Percentiles rank a stretch among this genome's conserved stretches.
phyloP scores from a whole-genome alignment of 1,284 basidiomycete species.

The Puccinia hordei region DNA sequence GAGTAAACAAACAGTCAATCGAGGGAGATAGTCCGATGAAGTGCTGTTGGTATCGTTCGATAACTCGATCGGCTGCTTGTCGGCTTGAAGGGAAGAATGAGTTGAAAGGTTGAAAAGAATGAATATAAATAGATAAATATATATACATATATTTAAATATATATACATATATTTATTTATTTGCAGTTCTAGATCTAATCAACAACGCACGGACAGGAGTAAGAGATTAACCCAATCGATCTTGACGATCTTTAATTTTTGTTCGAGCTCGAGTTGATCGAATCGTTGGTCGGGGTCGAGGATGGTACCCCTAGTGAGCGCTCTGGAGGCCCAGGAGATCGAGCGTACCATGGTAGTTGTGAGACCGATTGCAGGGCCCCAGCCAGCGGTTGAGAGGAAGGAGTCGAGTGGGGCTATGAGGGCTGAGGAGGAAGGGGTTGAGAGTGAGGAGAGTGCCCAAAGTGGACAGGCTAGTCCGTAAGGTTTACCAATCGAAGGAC shows the following conservation, averaged over 20 bases:
- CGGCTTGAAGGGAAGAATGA: neutral
- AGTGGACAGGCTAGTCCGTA: conserved; percentile 39
- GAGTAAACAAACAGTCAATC: conserved; percentile 44
- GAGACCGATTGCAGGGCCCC: conserved; percentile 22
- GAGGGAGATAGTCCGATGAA: conserved; percentile 38
- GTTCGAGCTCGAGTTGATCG: conserved; percentile 42
- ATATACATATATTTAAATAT: neutral
- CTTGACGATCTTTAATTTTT: conserved; percentile 37
- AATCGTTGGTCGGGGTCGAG: conserved; percentile 45
- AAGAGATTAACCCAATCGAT: conserved; percentile 48
- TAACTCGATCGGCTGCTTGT: conserved; percentile 35
- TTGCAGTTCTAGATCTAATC: neutral
- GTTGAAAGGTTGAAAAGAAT: neutral
- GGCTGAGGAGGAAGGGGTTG: neutral
- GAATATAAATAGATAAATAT: neutral
- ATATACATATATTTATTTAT: too few relatives aligned
- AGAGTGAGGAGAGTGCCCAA: conserved; percentile 28
- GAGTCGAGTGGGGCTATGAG: neutral
- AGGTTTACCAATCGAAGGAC: conserved; percentile 27
- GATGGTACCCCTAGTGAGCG: conserved; percentile 9
- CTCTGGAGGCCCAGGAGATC: conserved; percentile 33
- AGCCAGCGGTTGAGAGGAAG: conserved; percentile 26
- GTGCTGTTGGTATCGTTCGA: conserved; percentile 36
- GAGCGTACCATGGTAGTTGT: conserved; percentile 12
- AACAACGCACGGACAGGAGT: conserved; percentile 44